Base-by-base conservation (phyloP, 2,329 filamentous ascomycete species). In the Simplicillium sp. region DNA sequence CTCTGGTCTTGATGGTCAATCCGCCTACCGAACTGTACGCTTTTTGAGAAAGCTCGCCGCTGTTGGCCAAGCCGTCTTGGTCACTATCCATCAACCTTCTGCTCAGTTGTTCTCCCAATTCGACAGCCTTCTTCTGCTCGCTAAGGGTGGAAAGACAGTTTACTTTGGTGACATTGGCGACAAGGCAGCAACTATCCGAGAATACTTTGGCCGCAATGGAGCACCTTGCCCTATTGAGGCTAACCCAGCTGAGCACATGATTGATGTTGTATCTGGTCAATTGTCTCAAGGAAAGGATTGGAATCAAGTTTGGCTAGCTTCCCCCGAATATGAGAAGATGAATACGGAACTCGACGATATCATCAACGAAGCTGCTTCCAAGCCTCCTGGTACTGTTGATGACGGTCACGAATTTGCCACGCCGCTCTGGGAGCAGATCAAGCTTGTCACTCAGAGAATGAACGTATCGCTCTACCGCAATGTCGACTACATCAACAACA, bases 191-290 rank as follows among this genome's bases (percentile, higher is more conserved):
- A 74, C 66, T 0, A 56, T 84, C 41, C 71, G 69, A 34, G 65
- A 64, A 17, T 84, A 84, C 58, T 89, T 92, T 53, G 75, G 75
- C 34, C 64, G 66, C 15, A 73, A 84, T 44, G 84, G 82, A 5
- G 79, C 76, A 1, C 68, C 73, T 1, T 84, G 82, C 46, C 71
- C 73, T 1, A 47, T 64, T 0, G 73, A 77, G 1, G 76, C 75
- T 14, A 88, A 88, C 50, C 82, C 82, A 2, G 84, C 84, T 1
- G 84, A 88, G 56, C 84, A 80, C 66, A 87, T 88, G 78, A 75
- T 88, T 39, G 69, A 75, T 38, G 68, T 73, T 14, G 68, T 72
- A 12, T 73, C 73, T 2, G 73, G 74, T 1, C 55, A 59, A 29
- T 52, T 71, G 1, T 69, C 66, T 0, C 65, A 61, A 40, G 60